Percentiles rank a stretch among this genome's conserved stretches.
These are phyloP conservation scores for Neurospora sp. DNA, from an alignment of 495 filamentous ascomycete genomes.

Conservation along the genomic window DNA sequence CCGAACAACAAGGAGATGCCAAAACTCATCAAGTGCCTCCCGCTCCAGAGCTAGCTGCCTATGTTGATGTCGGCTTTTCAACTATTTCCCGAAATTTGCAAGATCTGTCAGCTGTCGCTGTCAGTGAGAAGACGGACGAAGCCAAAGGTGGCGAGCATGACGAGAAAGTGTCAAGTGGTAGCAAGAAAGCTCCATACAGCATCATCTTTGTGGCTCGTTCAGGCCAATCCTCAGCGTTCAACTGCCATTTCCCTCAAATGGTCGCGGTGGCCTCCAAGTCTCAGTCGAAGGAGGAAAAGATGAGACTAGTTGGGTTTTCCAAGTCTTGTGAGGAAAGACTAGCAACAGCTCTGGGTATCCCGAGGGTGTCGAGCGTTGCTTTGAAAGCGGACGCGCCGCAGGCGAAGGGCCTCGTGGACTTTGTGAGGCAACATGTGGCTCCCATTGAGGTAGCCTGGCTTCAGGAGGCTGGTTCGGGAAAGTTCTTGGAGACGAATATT, in stretches of 20 bases:
- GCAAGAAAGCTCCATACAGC: slow-evolving; percentile 3
- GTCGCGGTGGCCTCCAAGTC: slow-evolving; percentile 40
- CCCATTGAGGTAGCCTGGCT: slow-evolving; percentile 24
- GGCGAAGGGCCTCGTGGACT: slow-evolving; percentile 39
- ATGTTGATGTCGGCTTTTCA: slow-evolving; percentile 51
- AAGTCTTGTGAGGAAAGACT: slow-evolving; percentile 42
- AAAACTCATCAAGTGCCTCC: slow-evolving; percentile 18
- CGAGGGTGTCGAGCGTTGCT: slow-evolving; percentile 49
- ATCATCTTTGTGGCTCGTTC: slow-evolving; percentile 46
- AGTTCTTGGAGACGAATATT: slow-evolving; percentile 23
- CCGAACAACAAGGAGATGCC: slow-evolving; percentile 5
- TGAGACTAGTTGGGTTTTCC: slow-evolving; percentile 46
- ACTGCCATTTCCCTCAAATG: slow-evolving; percentile 53
- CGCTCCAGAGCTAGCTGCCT: slow-evolving; percentile 36
- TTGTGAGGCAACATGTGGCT: slow-evolving; percentile 37
- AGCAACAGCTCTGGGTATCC: slow-evolving; percentile 40
- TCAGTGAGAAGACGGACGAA: background rate
- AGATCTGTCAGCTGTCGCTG: slow-evolving; percentile 17
- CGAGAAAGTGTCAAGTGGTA: background rate
- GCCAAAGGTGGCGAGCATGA: background rate
- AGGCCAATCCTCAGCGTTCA: slow-evolving; percentile 37
- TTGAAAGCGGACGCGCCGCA: slow-evolving; percentile 39
- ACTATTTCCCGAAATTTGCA: slow-evolving; percentile 46
- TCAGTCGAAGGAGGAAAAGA: slow-evolving; percentile 25
- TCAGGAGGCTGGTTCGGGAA: slow-evolving; percentile 8